Conservation (phyloP, 1,284 basidiomycete species). For the Trichosporon faecale region DNA sequence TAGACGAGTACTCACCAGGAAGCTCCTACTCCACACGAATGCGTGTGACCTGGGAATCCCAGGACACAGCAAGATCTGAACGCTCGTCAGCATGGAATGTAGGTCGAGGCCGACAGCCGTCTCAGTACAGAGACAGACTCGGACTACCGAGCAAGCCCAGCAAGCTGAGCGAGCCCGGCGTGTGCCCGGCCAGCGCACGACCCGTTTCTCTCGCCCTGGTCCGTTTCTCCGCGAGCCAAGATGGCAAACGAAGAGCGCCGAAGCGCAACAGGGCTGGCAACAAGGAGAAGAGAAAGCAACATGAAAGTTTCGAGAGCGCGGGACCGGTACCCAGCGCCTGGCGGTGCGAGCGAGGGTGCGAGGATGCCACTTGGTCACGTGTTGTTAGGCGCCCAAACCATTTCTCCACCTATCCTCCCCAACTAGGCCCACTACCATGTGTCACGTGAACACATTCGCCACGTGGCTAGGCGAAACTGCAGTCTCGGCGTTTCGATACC, state of each 20-base stretch:
- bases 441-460: not conserved
- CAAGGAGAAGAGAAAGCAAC: not conserved
- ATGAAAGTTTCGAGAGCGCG: not conserved
- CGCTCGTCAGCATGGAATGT: not conserved
- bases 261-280: conserved; percentile 10
- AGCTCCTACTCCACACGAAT: conserved; percentile 54
- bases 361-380: not conserved
- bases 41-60: too few relatives aligned
- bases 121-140: not conserved
- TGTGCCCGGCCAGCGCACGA: not conserved
- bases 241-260: conserved; percentile 2
- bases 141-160: not conserved
- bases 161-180: not conserved
- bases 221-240: not conserved
- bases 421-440: not conserved
- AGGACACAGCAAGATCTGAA: too few relatives aligned
- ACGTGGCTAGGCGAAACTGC: not conserved
- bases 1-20: conserved; percentile 71
- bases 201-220: conserved; percentile 9
- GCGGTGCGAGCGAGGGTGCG: not conserved
- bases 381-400: not conserved
- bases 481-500: not conserved
- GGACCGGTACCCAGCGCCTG: too few relatives aligned
- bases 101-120: not conserved
- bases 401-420: too few relatives aligned